These are phyloP conservation scores for Saccharomyces kudriavzevii DNA, from an alignment of 805 yeast species.

Conservation along the genomic window DNA sequence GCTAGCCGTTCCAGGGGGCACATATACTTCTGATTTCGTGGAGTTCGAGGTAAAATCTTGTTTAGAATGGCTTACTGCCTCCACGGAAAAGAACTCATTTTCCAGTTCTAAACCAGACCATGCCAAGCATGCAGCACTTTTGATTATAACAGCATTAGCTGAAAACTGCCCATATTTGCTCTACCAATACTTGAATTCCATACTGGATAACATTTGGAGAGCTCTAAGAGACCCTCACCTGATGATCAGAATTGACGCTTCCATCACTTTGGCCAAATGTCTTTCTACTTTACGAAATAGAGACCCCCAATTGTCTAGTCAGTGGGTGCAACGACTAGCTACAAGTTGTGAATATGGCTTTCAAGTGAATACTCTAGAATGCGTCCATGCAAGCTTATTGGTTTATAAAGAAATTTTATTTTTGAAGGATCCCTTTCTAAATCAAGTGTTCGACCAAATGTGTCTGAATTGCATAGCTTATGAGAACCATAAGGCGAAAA, in stretches of 20 bases:
- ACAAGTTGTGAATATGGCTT: slow-evolving; percentile 56
- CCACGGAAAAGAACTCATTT: slow-evolving; percentile 17
- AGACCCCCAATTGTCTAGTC: slow-evolving; percentile 57
- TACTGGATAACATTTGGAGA: slow-evolving; percentile 73
- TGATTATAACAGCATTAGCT: slow-evolving; percentile 72
- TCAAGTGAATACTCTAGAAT: slow-evolving; percentile 42
- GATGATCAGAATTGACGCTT: slow-evolving; percentile 69
- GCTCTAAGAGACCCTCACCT: slow-evolving; percentile 70
- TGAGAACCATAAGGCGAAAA: slow-evolving; percentile 61
- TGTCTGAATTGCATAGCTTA: slow-evolving; percentile 65
- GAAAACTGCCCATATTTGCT: slow-evolving; percentile 73
- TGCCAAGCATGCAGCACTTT: slow-evolving; percentile 80
- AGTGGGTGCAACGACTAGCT: slow-evolving; percentile 63
- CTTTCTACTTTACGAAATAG: slow-evolving; percentile 67
- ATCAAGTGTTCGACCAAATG: slow-evolving; percentile 60
- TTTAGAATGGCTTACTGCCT: slow-evolving; percentile 72
- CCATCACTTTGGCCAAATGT: slow-evolving; percentile 65
- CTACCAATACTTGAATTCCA: slow-evolving; percentile 63
- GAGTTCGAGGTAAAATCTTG: slow-evolving; percentile 82
- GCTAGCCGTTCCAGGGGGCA: slow-evolving; percentile 77
- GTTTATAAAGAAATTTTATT: slow-evolving; percentile 68
- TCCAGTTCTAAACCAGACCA: slow-evolving; percentile 59
- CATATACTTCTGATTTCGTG: slow-evolving; percentile 81
- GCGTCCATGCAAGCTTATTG: slow-evolving; percentile 72
- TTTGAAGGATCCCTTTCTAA: slow-evolving; percentile 63